A percentile compares a stretch with the other conserved stretches of the same genome.
phyloP scores from a whole-genome alignment of 1,284 basidiomycete species.

The Leucoagaricus sp. region DNA sequence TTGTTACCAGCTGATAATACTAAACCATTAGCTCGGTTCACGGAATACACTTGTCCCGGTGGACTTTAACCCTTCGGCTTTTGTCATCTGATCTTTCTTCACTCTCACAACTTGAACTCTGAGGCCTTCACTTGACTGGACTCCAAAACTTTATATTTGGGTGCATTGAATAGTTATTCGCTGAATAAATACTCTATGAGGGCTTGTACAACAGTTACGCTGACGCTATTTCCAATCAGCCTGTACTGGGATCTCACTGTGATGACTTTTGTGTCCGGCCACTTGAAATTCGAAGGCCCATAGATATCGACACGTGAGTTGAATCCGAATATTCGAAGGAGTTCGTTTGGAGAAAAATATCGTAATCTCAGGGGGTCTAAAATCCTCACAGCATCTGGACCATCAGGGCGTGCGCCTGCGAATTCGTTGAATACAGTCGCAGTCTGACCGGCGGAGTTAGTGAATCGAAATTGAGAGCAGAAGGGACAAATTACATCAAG shows the following conservation, averaged over 20 bases:
- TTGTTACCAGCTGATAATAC: background rate
- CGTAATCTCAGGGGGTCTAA: slow-evolving; percentile 60
- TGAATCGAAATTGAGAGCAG: background rate
- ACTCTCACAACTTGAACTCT: too few species aligned
- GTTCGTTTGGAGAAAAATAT: slow-evolving; percentile 72
- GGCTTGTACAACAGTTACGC: slow-evolving; percentile 64
- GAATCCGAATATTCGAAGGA: slow-evolving; percentile 70
- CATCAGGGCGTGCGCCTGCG: slow-evolving; percentile 42
- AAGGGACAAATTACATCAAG: slow-evolving; percentile 55
- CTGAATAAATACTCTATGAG: slow-evolving; percentile 56
- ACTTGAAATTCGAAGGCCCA: slow-evolving; percentile 41
- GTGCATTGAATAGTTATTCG: slow-evolving; percentile 5
- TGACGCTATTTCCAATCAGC: slow-evolving; percentile 79
- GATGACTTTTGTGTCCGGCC: slow-evolving; percentile 50
- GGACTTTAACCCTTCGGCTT: too few species aligned
- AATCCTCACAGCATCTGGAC: slow-evolving; percentile 49
- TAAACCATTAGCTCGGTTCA: background rate
- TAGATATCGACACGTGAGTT: slow-evolving; percentile 26
- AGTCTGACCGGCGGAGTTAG: slow-evolving; percentile 46
- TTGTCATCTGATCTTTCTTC: background rate
- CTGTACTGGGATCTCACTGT: slow-evolving; percentile 70
- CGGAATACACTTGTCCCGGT: background rate
- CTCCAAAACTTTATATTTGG: too few species aligned
- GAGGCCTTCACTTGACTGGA: too few species aligned
- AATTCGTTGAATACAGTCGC: slow-evolving; percentile 60